Conservation (phyloP, 1,139 yeast species). For the Hyphopichia khmerensis region DNA sequence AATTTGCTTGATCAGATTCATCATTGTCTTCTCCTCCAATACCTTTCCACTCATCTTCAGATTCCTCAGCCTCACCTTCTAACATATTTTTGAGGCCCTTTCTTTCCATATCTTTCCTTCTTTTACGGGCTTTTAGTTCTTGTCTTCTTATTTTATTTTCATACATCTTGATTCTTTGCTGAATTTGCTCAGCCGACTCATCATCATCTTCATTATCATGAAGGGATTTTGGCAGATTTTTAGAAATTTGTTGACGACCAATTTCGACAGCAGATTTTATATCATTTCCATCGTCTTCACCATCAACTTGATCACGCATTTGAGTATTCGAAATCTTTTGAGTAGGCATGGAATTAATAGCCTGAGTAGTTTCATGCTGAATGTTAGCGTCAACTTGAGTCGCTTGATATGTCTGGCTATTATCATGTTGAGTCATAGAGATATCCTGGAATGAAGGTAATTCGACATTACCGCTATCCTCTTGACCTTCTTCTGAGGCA, state of each 20-base stretch:
- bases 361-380: conserved; percentile 11
- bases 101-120: conserved; percentile 49
- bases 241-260: conserved; percentile 23
- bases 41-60: conserved; percentile 96
- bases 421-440: conserved; percentile 15
- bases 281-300: conserved; percentile 31
- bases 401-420: conserved; percentile 10
- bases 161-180: conserved; percentile 31
- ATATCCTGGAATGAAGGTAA: conserved; percentile 25
- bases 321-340: conserved; percentile 5
- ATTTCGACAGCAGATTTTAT: conserved; percentile 24
- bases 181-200: conserved; percentile 25
- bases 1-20: conserved; percentile 58
- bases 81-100: conserved; percentile 54
- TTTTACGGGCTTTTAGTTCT: conserved; percentile 36
- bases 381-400: conserved; percentile 17
- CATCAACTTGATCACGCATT: conserved; percentile 10
- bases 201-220: conserved; percentile 20
- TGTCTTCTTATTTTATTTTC: conserved; percentile 40
- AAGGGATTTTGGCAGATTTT: conserved; percentile 13
- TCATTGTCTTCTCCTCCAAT: conserved; percentile 84
- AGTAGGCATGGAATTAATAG: neutral
- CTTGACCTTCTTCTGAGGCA: conserved; percentile 4
- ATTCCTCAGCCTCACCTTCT: conserved; percentile 91
- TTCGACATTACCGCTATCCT: conserved; percentile 4